Evolutionary conservation across 2,329 filamentous ascomycete genomes (phyloP).

Genomic region (Didymella keratinophila): DNA sequence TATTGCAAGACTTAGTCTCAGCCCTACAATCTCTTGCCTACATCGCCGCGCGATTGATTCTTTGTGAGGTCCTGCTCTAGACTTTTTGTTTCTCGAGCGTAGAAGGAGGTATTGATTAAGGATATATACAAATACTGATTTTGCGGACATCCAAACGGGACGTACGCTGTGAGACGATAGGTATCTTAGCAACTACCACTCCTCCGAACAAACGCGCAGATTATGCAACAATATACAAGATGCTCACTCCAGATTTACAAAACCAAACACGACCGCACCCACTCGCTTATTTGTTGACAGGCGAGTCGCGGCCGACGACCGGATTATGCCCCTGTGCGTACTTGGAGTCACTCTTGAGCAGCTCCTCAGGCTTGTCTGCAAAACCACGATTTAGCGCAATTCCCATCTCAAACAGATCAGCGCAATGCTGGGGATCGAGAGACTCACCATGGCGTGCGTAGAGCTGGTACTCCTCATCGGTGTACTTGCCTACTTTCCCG

Average conservation of each 20-base stretch:
- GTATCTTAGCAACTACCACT: constrained; percentile 18
- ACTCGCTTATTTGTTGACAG: constrained; percentile 57
- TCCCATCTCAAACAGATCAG: constrained; percentile 33
- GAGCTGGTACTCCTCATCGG: constrained; percentile 58
- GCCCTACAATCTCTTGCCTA: neutral
- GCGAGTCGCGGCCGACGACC: constrained; percentile 53
- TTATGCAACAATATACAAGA: constrained; percentile 23
- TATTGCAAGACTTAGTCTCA: constrained; percentile 3
- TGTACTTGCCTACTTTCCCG: constrained; percentile 55
- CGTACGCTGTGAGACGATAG: constrained; percentile 3
- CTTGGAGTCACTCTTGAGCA: constrained; percentile 60
- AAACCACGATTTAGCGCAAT: constrained; percentile 32
- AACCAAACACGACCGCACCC: neutral
- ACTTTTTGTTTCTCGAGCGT: neutral
- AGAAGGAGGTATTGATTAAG: constrained; percentile 4
- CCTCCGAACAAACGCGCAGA: constrained; percentile 18
- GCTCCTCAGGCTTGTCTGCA: constrained; percentile 62
- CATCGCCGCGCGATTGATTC: neutral
- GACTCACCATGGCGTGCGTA: constrained; percentile 60
- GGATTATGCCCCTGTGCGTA: constrained; percentile 56
- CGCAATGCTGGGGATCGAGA: constrained; percentile 21
- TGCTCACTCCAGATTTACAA: constrained; percentile 10
- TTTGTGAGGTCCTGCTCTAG: neutral
- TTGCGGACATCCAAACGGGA: constrained; percentile 12
- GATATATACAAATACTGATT: constrained; percentile 13